phyloP scores from a whole-genome alignment of 805 yeast species.

The Jamesozyma hellenica region DNA sequence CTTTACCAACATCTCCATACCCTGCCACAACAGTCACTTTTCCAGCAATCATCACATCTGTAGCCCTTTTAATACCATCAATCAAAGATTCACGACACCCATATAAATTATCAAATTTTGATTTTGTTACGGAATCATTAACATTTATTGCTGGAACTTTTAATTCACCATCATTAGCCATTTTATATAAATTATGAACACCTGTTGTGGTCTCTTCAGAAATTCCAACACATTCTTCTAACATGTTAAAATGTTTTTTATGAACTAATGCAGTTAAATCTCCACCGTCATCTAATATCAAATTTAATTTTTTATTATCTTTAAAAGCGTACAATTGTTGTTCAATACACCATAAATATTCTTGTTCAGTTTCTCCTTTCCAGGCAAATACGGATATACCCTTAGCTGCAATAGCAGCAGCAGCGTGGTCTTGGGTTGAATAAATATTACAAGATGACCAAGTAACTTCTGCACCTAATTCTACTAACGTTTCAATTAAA shows the following conservation, averaged over 20 bases:
- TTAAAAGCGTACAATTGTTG: slow-evolving; percentile 98
- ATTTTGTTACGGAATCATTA: slow-evolving; percentile 97
- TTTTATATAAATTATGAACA: slow-evolving; percentile 97
- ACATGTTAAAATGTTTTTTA: slow-evolving; percentile 96
- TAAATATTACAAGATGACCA: slow-evolving; percentile 99
- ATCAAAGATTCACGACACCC: slow-evolving; percentile 98
- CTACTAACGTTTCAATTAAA: slow-evolving; percentile 91
- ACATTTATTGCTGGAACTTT: slow-evolving; percentile 99
- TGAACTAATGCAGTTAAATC: slow-evolving; percentile 94
- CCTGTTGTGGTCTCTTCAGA: slow-evolving; percentile 99
- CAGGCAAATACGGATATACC: slow-evolving; percentile 99
- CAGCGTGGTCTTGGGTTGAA: slow-evolving; percentile 99
- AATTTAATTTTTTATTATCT: slow-evolving; percentile 88
- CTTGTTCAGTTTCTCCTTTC: slow-evolving; percentile 99
- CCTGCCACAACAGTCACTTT: slow-evolving; percentile 98
- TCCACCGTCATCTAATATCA: slow-evolving; percentile 98
- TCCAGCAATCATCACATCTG: slow-evolving; percentile 99
- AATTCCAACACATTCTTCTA: slow-evolving; percentile 87
- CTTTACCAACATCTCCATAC: slow-evolving; percentile 99
- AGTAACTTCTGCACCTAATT: slow-evolving; percentile 98
- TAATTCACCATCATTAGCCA: slow-evolving; percentile 77
- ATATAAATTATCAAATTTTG: slow-evolving; percentile 98
- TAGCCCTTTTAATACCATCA: slow-evolving; percentile 99
- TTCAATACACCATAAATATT: slow-evolving; percentile 98
- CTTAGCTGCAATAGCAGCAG: slow-evolving; percentile 98